Conservation (phyloP, 768 basidiomycete genomes). For the Amanita subjunquillea region DNA sequence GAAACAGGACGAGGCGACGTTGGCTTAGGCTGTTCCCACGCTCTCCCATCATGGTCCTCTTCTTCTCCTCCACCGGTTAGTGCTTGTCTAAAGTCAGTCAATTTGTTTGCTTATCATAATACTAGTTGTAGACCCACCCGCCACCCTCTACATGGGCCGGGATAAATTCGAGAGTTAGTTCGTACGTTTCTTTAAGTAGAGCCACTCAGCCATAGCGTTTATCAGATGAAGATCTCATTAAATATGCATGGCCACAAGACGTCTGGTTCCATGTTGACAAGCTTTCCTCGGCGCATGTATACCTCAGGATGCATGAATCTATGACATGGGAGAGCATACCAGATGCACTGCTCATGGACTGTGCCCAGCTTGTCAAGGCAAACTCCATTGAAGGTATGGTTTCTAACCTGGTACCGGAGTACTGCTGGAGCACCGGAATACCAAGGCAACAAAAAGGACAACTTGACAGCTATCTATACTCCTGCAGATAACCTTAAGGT, state of each 20-base stretch:
- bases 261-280: conserved; percentile 98
- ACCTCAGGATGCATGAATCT: conserved; percentile 77
- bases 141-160: conserved; percentile 84
- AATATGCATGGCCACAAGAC: conserved; percentile 83
- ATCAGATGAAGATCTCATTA: conserved; percentile 90
- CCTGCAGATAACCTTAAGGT: conserved; percentile 91
- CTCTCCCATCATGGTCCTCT: conserved; percentile 35
- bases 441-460: conserved; percentile 91
- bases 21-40: not conserved
- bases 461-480: conserved; percentile 89
- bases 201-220: not conserved
- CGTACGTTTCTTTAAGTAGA: not conserved
- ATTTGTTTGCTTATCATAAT: conserved; percentile 1
- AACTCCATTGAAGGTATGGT: conserved; percentile 86
- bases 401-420: not conserved
- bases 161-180: conserved; percentile 92
- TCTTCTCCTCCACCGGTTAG: conserved; percentile 36
- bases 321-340: conserved; percentile 90
- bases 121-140: conserved; percentile 52
- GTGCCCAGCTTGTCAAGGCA: conserved; percentile 93
- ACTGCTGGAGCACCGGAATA: not conserved
- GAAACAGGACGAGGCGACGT: not conserved
- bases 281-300: conserved; percentile 93
- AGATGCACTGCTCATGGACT: conserved; percentile 64
- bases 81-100: not conserved